Evolutionary conservation across 352 stramenopile species (phyloP).

Genomic region (Sclerospora graminicola): DNA sequence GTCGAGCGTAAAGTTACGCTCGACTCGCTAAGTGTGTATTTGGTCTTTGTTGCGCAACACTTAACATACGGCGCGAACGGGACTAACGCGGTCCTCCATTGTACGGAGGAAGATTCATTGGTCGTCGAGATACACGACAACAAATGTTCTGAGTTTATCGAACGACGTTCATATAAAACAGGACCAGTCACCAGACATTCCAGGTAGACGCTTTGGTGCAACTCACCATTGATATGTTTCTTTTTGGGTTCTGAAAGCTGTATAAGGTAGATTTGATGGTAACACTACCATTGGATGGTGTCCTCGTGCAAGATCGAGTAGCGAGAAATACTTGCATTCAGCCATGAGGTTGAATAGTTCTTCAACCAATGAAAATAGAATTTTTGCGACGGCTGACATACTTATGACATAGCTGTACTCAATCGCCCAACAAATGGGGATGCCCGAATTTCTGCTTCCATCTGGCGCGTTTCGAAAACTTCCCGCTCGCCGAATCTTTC

Average conservation of each 20-base stretch:
- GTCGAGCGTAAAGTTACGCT: not conserved
- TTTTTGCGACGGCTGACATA: not conserved
- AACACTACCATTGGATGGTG: no score
- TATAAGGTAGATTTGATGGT: not conserved
- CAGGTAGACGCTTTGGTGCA: not conserved
- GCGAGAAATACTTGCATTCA: not conserved
- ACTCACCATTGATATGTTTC: conserved; percentile 6
- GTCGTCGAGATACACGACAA: conserved; percentile 4
- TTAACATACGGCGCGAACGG: not conserved
- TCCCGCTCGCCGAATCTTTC: conserved; percentile 6
- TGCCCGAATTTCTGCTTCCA: conserved; percentile 5
- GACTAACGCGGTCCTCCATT: not conserved
- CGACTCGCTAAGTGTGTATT: no score
- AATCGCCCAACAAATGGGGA: conserved; percentile 2
- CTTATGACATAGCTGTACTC: not conserved
- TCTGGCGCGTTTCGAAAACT: conserved; percentile 1
- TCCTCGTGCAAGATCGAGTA: not conserved
- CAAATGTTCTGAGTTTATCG: not conserved
- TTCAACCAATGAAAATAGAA: not conserved
- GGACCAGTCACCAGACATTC: conserved; percentile 1
- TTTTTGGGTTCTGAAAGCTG: conserved; percentile 3
- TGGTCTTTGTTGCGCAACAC: not conserved
- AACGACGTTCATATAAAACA: not conserved
- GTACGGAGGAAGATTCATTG: conserved; percentile 5
- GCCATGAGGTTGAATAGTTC: not conserved